Percentiles rank a stretch among this genome's conserved stretches.
Conservation (phyloP, 306 rosid genomes). For the Abrus pulchellus region DNA sequence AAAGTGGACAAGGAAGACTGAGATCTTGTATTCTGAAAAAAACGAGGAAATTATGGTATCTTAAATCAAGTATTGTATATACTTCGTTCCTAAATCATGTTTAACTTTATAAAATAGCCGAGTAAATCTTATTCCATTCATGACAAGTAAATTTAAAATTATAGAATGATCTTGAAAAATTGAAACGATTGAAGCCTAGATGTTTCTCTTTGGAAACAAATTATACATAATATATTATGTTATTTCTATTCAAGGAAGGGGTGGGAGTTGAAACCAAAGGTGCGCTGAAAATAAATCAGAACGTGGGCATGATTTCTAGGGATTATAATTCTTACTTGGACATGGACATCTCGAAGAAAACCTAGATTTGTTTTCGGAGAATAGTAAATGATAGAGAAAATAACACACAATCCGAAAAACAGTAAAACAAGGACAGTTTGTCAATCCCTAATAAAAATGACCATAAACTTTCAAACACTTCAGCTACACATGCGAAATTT, state of each 20-base stretch:
- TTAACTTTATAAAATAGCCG: not conserved
- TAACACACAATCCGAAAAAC: not conserved
- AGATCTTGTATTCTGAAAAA: slow-evolving; percentile 16
- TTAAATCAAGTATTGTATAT: not conserved
- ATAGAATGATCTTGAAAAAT: not conserved
- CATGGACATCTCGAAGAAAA: not conserved
- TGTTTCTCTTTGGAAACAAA: not conserved
- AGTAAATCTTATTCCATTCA: not conserved
- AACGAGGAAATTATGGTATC: slow-evolving; percentile 6
- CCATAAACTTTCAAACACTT: slow-evolving; percentile 10
- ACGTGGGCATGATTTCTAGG: not conserved
- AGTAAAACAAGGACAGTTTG: not conserved
- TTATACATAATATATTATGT: not conserved
- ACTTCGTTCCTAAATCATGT: not conserved
- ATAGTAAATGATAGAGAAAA: slow-evolving; percentile 9
- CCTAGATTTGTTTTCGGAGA: slow-evolving; percentile 2
- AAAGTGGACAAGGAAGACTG: not conserved
- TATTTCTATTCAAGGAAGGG: not conserved
- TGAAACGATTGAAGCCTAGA: not conserved
- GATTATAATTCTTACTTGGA: not conserved
- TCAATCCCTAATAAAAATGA: slow-evolving; percentile 25
- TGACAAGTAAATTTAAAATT: not conserved
- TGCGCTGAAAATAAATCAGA: not conserved
- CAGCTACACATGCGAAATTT: not conserved
- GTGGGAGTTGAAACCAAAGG: not conserved